These are phyloP conservation scores for Tulasnella sp. DNA, from an alignment of 768 basidiomycete species.

Conservation along the genomic window DNA sequence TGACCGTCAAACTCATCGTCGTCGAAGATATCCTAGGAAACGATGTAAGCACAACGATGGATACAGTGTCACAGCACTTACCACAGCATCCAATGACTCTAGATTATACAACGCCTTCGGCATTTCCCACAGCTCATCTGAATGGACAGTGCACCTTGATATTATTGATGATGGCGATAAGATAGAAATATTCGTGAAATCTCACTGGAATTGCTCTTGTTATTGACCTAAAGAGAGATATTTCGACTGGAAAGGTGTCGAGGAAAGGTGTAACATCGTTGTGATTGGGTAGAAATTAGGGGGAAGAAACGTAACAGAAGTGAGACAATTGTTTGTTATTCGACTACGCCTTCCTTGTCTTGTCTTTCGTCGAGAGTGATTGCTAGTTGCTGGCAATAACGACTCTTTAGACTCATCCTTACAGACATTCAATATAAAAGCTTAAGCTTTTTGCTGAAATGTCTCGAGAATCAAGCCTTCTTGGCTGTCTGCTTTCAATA, in stretches of 20 bases:
- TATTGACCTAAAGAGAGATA: constrained; percentile 69
- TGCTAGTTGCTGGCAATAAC: too few species aligned
- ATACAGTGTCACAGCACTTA: constrained; percentile 30
- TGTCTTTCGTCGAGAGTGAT: too few species aligned
- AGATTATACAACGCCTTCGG: constrained; percentile 57
- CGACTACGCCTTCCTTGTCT: too few species aligned
- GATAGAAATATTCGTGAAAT: constrained; percentile 69
- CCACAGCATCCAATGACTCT: constrained; percentile 58
- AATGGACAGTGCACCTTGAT: constrained; percentile 46
- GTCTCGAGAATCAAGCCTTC: constrained; percentile 62
- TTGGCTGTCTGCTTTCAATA: constrained; percentile 44
- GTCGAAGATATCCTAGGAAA: neutral
- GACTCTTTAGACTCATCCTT: too few species aligned
- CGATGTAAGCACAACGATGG: neutral
- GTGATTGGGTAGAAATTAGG: too few species aligned
- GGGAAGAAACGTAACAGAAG: too few species aligned
- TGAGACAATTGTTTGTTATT: too few species aligned
- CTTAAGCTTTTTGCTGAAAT: too few species aligned
- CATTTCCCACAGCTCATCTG: constrained; percentile 65
- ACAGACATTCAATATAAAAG: too few species aligned
- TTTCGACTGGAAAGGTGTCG: constrained; percentile 66
- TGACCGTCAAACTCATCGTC: neutral
- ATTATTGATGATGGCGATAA: constrained; percentile 56
- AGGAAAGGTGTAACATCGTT: too few species aligned
- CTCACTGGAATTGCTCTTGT: constrained; percentile 75